A percentile compares a stretch with the other conserved stretches of the same genome.
These are phyloP conservation scores for Acaromyces ingoldii DNA, from an alignment of 1,284 basidiomycete genomes.

Conservation along the genomic window DNA sequence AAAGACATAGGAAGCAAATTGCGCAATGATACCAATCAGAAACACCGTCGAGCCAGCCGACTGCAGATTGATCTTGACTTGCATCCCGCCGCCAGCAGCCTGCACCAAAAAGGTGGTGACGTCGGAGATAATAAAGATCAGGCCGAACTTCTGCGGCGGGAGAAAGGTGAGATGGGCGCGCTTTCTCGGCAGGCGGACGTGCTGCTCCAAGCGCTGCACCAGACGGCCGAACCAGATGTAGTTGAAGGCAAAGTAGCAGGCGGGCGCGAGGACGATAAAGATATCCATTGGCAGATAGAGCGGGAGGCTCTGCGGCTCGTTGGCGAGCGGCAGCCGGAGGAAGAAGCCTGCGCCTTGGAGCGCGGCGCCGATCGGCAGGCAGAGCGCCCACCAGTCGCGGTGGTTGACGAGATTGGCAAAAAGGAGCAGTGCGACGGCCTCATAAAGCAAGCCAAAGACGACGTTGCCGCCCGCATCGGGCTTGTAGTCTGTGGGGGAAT, in stretches of 20 bases:
- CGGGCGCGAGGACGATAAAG: slow-evolving; percentile 28
- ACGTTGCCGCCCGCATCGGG: slow-evolving; percentile 21
- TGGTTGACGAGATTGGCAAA: slow-evolving; percentile 13
- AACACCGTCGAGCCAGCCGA: slow-evolving; percentile 23
- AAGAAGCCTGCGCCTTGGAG: slow-evolving; percentile 22
- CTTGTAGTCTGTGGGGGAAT: slow-evolving; percentile 10
- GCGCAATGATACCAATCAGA: slow-evolving; percentile 22
- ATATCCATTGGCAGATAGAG: slow-evolving; percentile 23
- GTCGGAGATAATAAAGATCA: slow-evolving; percentile 31
- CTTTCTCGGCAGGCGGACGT: slow-evolving; percentile 7
- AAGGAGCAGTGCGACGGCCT: slow-evolving; percentile 8
- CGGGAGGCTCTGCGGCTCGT: slow-evolving; percentile 9
- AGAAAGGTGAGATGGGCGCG: slow-evolving; percentile 7
- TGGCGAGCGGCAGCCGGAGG: slow-evolving; percentile 17
- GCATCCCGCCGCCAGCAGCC: slow-evolving; percentile 17
- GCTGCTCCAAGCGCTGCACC: slow-evolving; percentile 16
- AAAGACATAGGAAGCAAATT: slow-evolving; percentile 23
- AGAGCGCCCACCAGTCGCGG: slow-evolving; percentile 26
- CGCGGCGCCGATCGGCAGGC: slow-evolving; percentile 25
- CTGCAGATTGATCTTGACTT: slow-evolving; percentile 12
- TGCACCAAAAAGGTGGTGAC: slow-evolving; percentile 21
- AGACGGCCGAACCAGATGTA: slow-evolving; percentile 28
- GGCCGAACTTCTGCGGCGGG: slow-evolving; percentile 15
- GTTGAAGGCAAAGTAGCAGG: slow-evolving; percentile 31
- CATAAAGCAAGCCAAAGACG: slow-evolving; percentile 17